Percentiles rank a stretch among this genome's conserved stretches.
Evolutionary conservation across 2,329 filamentous ascomycete species (phyloP).

Genomic region (Colletotrichum orchidophilum): DNA sequence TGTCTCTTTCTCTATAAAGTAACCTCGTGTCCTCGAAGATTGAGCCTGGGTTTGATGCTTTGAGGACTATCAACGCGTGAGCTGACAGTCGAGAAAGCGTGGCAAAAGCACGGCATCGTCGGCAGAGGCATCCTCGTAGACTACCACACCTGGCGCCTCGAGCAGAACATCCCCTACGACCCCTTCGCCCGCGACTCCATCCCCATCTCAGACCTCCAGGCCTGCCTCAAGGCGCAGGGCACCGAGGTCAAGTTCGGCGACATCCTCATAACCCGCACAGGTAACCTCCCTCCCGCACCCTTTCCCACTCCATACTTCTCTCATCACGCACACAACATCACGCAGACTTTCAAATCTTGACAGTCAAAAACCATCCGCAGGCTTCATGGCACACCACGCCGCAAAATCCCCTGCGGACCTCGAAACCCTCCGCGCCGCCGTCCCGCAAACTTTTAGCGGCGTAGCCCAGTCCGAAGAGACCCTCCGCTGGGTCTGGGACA

Average conservation of each 20-base stretch:
- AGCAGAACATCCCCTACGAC: slow-evolving; percentile 39
- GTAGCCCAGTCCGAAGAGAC: slow-evolving; percentile 58
- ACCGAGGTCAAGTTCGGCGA: slow-evolving; percentile 53
- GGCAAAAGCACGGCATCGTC: slow-evolving; percentile 49
- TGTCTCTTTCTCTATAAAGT: neutral
- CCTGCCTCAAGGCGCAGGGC: slow-evolving; percentile 33
- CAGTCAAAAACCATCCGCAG: neutral
- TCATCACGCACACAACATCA: neutral
- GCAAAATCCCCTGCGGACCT: slow-evolving; percentile 20
- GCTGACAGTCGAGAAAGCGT: slow-evolving; percentile 22
- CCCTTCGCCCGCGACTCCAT: slow-evolving; percentile 31
- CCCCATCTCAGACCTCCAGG: slow-evolving; percentile 28
- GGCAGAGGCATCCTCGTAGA: slow-evolving; percentile 63
- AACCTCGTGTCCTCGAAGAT: too few relatives aligned
- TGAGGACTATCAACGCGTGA: too few relatives aligned
- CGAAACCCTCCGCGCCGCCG: slow-evolving; percentile 4
- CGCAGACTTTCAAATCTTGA: neutral
- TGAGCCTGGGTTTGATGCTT: too few relatives aligned
- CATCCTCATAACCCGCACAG: slow-evolving; percentile 65
- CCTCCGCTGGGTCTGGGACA: slow-evolving; percentile 67
- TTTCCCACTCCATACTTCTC: neutral
- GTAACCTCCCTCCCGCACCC: neutral
- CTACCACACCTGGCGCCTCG: slow-evolving; percentile 56
- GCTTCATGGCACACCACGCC: slow-evolving; percentile 32
- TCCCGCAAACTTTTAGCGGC: slow-evolving; percentile 43